Conservation (phyloP, 176 grass and related monocot species). For the Carex pumila region DNA sequence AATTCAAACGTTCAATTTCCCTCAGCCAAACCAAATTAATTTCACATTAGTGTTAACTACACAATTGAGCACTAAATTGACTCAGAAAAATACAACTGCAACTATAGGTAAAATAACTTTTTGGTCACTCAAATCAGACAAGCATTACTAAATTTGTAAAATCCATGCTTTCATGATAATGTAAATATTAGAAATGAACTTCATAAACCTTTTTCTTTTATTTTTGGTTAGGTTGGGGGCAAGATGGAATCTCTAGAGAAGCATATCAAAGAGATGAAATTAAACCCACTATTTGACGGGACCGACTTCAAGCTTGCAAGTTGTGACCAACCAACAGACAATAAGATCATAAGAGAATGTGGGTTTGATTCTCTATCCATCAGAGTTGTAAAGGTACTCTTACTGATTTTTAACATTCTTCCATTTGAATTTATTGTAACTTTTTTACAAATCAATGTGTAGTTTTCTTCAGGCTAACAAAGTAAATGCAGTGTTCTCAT, state of each 20-base stretch:
- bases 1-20: background rate
- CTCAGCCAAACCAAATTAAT: background rate
- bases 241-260: constrained; percentile 65
- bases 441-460: background rate
- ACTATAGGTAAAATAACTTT: background rate
- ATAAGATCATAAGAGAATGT: constrained; percentile 57
- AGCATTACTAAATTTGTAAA: background rate
- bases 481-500: background rate
- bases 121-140: background rate
- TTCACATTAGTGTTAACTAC: background rate
- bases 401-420: background rate
- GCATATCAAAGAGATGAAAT: constrained; percentile 63
- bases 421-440: background rate
- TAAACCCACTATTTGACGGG: constrained; percentile 46
- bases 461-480: background rate
- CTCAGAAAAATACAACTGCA: background rate
- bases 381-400: constrained; percentile 57
- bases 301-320: constrained; percentile 89
- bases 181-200: background rate
- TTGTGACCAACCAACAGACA: constrained; percentile 54
- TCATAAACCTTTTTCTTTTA: background rate
- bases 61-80: background rate
- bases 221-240: constrained; percentile 56
- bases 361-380: constrained; percentile 79
- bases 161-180: background rate